Conservation (phyloP, 108 stramenopile genomes). For the Cylindrotheca closterium region DNA sequence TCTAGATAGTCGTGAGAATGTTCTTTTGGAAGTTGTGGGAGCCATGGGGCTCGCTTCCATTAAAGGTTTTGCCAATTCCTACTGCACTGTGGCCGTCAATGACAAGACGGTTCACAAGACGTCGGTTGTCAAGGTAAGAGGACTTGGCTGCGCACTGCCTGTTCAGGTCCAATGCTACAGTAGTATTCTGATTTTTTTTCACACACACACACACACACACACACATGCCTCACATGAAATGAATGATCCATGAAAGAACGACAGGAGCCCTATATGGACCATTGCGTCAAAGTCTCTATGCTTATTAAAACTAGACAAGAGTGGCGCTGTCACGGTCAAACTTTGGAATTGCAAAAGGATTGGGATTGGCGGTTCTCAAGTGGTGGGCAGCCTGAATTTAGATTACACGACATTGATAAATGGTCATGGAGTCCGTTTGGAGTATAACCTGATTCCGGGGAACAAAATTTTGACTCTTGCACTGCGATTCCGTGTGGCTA, state of each 20-base stretch:
- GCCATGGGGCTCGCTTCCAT: constrained; percentile 17
- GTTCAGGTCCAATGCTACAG: too few species aligned
- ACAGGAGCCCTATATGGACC: constrained; percentile 43
- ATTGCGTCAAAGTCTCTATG: constrained; percentile 36
- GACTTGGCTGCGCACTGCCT: too few species aligned
- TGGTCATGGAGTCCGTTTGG: constrained; percentile 23
- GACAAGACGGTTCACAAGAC: not conserved
- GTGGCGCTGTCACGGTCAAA: not conserved
- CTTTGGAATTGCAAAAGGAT: not conserved
- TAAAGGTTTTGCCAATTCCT: constrained; percentile 16
- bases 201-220: too few species aligned
- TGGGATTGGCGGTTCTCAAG: not conserved
- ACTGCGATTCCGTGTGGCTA: constrained; percentile 50
- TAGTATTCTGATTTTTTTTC: too few species aligned
- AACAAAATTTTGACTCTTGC: constrained; percentile 23
- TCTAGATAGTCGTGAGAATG: too few species aligned
- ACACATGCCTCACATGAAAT: too few species aligned
- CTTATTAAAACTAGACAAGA: constrained; percentile 11
- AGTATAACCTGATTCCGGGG: constrained; percentile 1
- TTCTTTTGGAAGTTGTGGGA: constrained; percentile 38
- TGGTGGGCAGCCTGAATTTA: not conserved
- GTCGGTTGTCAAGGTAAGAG: too few species aligned
- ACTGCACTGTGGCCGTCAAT: constrained; percentile 24
- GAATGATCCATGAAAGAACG: too few species aligned
- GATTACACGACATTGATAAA: constrained; percentile 6